These are phyloP conservation scores for Perilla frutescens DNA, from an alignment of 257 asterid species.

Conservation along the genomic window DNA sequence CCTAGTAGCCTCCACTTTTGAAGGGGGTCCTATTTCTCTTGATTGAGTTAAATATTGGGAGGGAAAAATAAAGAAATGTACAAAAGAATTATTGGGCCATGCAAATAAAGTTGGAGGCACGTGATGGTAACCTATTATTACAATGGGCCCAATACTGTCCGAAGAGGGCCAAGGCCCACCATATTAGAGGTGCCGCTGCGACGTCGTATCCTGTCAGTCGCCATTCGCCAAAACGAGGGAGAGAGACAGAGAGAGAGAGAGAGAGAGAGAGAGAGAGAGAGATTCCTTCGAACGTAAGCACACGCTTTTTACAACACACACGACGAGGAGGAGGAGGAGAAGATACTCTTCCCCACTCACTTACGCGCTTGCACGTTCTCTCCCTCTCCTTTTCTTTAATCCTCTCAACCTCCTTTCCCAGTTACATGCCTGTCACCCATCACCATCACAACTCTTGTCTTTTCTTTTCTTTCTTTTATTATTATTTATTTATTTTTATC, in stretches of 20 bases:
- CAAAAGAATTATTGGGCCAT: slow-evolving; percentile 28
- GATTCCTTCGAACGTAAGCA: slow-evolving; percentile 48
- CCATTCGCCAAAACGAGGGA: no score
- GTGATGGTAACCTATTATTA: slow-evolving; percentile 26
- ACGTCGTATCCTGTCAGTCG: not conserved
- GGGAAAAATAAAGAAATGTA: not conserved
- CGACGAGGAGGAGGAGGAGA: no score
- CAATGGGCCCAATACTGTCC: slow-evolving; percentile 37
- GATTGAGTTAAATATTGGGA: no score
- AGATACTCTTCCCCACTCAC: slow-evolving; percentile 41
- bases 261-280: no score
- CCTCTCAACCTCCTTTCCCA: not conserved
- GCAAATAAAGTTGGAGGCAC: slow-evolving; percentile 9
- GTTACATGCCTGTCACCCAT: slow-evolving; percentile 34
- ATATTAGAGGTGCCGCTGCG: no score
- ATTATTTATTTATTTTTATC: no score
- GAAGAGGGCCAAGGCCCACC: slow-evolving; percentile 22
- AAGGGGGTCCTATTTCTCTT: not conserved
- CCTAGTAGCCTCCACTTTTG: not conserved
- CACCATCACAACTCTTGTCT: not conserved
- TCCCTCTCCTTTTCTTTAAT: no score
- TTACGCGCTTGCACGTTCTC: slow-evolving; percentile 48
- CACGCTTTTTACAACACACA: slow-evolving; percentile 39
- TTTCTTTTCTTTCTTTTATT: no score
- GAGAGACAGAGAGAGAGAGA: no score